Evolutionary conservation across 148 eudicot species (phyloP), one percentile per base, ranked within the genome.

Genomic region (Diospyros kaki): DNA sequence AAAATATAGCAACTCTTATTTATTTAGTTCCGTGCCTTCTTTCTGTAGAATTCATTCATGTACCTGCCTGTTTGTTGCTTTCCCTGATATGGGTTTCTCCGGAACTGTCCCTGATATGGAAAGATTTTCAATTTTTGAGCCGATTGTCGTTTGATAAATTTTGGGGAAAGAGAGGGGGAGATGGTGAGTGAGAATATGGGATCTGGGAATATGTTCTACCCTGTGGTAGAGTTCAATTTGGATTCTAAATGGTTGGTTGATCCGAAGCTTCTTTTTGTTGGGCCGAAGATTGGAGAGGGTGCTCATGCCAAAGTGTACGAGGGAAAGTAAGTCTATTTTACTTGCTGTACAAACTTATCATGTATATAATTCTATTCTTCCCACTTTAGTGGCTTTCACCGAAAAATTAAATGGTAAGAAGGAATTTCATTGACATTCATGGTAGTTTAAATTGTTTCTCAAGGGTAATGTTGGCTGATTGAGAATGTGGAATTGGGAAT

Each of bases 301-400:
- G 89, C 91, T 66, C 91, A 88, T 83, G 91, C 91, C 75, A 88
- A 88, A 79, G 91, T 88, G 42, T 86, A 86, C 17, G 87, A 88
- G 75, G 91, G 91, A 17, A 88, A 88, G 91, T 88, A 82, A 84
- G 91, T 88, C 82, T 77, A 73, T 58, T 74, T 59, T 28, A 71
- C n/a, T 81, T 42, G 17, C 6, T 28, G n/a, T 72, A 53, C 6
- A 28, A 28, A 9, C 6, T 56, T 1, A 38, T 55, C 17, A 12
- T 15, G 4, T 14, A 11, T 6, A 6, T 13, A n/a, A 68, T 5
- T 50, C 52, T 28, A 1, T 28, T 45, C 11, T 67, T 28, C 42
- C 56, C n/a, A 67, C 10, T 67, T 9, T 5, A 38, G 56, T 67
- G 43, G 7, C 41, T 51, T 40, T 62, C 66, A 8, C 2, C 15